Conservation (phyloP, 495 filamentous ascomycete species). For the Podospora australis region DNA sequence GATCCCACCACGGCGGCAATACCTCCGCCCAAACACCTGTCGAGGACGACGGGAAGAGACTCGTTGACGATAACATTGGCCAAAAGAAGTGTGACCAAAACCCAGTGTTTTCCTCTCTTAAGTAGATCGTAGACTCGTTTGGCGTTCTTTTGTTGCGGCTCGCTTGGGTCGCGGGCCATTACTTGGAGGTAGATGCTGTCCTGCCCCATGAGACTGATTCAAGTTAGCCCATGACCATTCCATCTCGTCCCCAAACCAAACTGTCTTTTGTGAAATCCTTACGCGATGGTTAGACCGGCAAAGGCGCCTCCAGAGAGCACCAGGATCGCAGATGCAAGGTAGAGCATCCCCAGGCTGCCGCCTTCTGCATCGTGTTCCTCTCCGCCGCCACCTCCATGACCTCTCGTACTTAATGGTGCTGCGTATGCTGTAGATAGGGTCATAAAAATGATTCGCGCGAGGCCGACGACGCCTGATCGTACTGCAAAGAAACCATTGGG, state of each 20-base stretch:
- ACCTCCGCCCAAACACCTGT: conserved; percentile 87
- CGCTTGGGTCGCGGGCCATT: conserved; percentile 65
- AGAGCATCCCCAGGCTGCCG: conserved; percentile 39
- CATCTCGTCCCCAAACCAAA: no score
- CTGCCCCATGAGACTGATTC: conserved; percentile 63
- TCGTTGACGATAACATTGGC: conserved; percentile 99
- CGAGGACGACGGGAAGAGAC: conserved; percentile 89
- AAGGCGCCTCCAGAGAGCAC: conserved; percentile 91
- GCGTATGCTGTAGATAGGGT: conserved; percentile 31
- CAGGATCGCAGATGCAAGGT: conserved; percentile 45
- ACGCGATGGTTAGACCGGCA: conserved; percentile 91
- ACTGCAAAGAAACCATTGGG: conserved; percentile 31
- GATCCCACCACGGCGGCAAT: conserved; percentile 90
- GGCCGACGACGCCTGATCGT: conserved; percentile 32
- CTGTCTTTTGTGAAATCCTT: conserved; percentile 12
- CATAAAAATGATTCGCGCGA: conserved; percentile 34
- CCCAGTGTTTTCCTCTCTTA: conserved; percentile 93
- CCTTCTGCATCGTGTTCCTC: conserved; percentile 34
- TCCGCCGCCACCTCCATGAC: conserved; percentile 21
- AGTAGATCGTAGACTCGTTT: conserved; percentile 71
- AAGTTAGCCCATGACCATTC: no score
- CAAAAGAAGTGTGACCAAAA: conserved; percentile 88
- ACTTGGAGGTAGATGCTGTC: conserved; percentile 98
- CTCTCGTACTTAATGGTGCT: conserved; percentile 20
- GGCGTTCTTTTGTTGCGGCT: conserved; percentile 77